A percentile compares a stretch with the other conserved stretches of the same genome.
Conservation (phyloP, 192 early-diverging fungal genomes). For the Mortierella alpina region DNA sequence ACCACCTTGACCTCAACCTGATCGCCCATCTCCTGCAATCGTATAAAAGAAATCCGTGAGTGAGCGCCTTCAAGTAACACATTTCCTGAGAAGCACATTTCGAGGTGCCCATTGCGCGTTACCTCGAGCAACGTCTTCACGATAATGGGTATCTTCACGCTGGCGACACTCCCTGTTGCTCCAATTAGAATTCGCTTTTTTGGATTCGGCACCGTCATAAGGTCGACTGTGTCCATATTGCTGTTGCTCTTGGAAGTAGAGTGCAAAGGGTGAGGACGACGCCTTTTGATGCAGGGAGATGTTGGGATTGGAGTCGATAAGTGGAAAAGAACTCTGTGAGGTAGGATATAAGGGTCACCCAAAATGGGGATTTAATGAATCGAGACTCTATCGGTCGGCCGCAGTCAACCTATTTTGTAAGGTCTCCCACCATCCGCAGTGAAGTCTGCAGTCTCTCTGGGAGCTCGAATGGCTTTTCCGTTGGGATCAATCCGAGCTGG, state of each 20-base stretch:
- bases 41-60: background rate
- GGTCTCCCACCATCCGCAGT: conserved; percentile 20
- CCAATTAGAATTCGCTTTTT: conserved; percentile 75
- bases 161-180: conserved; percentile 91
- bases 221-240: background rate
- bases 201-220: background rate
- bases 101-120: background rate
- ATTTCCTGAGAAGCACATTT: background rate
- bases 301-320: too few species aligned
- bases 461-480: conserved; percentile 19
- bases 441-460: conserved; percentile 19
- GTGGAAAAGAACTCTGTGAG: too few species aligned
- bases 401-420: conserved; percentile 4
- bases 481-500: conserved; percentile 19
- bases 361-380: background rate
- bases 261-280: too few species aligned
- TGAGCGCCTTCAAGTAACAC: background rate
- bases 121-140: conserved; percentile 64
- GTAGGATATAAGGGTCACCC: too few species aligned
- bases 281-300: too few species aligned
- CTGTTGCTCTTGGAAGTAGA: background rate
- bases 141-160: conserved; percentile 87
- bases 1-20: conserved; percentile 82
- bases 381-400: background rate
- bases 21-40: conserved; percentile 40